These are phyloP conservation scores for Phytophthora nicotianae DNA, from an alignment of 352 stramenopile species.

Conservation along the genomic window DNA sequence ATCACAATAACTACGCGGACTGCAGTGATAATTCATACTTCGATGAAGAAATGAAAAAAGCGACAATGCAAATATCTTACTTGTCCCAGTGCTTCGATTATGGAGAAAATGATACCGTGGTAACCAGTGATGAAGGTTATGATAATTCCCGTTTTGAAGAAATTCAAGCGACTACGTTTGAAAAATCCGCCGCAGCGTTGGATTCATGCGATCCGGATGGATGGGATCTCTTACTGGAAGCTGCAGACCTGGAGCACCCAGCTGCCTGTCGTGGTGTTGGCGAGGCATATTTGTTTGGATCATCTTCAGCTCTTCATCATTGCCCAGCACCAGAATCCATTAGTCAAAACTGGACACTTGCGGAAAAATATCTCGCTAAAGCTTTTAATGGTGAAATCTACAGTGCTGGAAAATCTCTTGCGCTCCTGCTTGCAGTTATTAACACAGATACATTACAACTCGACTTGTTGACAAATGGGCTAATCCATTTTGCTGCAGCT, in stretches of 20 bases:
- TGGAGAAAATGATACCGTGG: neutral
- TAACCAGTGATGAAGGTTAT: neutral
- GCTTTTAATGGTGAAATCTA: slow-evolving; percentile 24
- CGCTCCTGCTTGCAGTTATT: slow-evolving; percentile 19
- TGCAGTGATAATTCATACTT: neutral
- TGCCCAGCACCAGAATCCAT: slow-evolving; percentile 13
- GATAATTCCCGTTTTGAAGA: slow-evolving; percentile 7
- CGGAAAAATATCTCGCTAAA: slow-evolving; percentile 24
- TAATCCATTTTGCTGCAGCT: slow-evolving; percentile 60
- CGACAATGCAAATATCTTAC: slow-evolving; percentile 46
- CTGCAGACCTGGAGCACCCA: slow-evolving; percentile 38
- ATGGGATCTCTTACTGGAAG: slow-evolving; percentile 43
- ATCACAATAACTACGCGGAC: slow-evolving; percentile 32
- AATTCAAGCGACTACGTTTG: slow-evolving; percentile 17
- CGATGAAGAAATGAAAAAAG: neutral
- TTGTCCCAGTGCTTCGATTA: slow-evolving; percentile 36
- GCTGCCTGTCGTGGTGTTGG: slow-evolving; percentile 36
- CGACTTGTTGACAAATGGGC: slow-evolving; percentile 34
- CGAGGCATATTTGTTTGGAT: slow-evolving; percentile 46
- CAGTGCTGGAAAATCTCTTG: slow-evolving; percentile 38
- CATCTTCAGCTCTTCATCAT: slow-evolving; percentile 16
- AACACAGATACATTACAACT: neutral
- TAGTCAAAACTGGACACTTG: slow-evolving; percentile 30
- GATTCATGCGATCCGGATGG: slow-evolving; percentile 29
- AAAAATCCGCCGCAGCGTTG: slow-evolving; percentile 6